These are phyloP conservation scores for Neohortaea acidophila DNA, from an alignment of 495 filamentous ascomycete genomes.

Conservation along the genomic window DNA sequence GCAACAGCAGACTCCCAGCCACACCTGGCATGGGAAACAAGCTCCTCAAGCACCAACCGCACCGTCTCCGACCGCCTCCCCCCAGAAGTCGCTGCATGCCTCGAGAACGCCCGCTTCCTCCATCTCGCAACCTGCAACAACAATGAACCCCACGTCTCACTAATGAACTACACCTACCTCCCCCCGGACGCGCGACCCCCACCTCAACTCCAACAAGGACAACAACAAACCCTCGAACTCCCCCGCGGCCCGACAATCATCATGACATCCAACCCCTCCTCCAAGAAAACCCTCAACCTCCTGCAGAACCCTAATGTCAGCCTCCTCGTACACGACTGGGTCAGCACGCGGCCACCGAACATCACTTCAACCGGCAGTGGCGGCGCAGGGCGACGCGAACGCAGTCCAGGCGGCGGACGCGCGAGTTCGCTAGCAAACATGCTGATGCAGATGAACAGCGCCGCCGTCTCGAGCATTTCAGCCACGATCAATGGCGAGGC, in stretches of 20 bases:
- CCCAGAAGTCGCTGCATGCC: slow-evolving; percentile 68
- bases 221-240: slow-evolving; percentile 21
- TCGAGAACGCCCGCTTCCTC: slow-evolving; percentile 92
- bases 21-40: slow-evolving; percentile 15
- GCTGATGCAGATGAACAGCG: slow-evolving; percentile 78
- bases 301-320: slow-evolving; percentile 78
- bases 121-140: slow-evolving; percentile 81
- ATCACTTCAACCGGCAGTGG: slow-evolving; percentile 41
- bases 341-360: slow-evolving; percentile 80
- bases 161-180: slow-evolving; percentile 99
- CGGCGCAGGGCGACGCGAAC: slow-evolving; percentile 36
- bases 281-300: slow-evolving; percentile 79
- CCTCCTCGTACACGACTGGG: slow-evolving; percentile 96
- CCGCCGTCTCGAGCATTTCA: slow-evolving; percentile 73
- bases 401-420: slow-evolving; percentile 38
- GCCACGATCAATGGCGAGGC: slow-evolving; percentile 85
- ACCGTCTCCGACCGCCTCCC: slow-evolving; percentile 56
- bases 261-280: slow-evolving; percentile 83
- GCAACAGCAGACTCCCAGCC: slow-evolving; percentile 18
- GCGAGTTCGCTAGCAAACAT: slow-evolving; percentile 63
- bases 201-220: slow-evolving; percentile 26
- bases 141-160: slow-evolving; percentile 77
- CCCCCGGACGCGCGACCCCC: slow-evolving; percentile 63
- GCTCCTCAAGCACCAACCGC: slow-evolving; percentile 23
- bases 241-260: slow-evolving; percentile 51